Conservation (phyloP, 73 alveolate genomes). For the Breviolum minutum region DNA sequence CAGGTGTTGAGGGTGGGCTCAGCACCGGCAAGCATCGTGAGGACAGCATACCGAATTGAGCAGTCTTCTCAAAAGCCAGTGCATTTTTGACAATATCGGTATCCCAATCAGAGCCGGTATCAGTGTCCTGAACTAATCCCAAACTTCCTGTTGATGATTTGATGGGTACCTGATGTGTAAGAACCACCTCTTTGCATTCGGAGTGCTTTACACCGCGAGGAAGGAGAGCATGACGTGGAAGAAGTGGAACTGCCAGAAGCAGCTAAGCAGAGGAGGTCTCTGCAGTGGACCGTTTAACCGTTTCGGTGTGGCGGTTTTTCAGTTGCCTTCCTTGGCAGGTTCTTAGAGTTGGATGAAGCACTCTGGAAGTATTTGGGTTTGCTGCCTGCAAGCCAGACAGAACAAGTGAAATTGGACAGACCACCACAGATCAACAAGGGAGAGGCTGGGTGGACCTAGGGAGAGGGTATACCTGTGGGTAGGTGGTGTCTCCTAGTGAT, state of each 20-base stretch:
- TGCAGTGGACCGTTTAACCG: neutral
- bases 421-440: conserved; percentile 93
- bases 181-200: no score
- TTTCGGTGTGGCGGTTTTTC: neutral
- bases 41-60: neutral
- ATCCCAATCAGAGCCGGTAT: no score
- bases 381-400: conserved; percentile 32
- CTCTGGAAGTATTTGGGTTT: conserved; percentile 89
- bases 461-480: neutral
- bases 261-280: conserved; percentile 72
- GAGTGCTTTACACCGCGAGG: neutral
- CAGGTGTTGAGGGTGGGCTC: conserved; percentile 91
- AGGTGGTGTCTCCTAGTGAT: no score
- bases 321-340: conserved; percentile 25
- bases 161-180: no score
- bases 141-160: no score
- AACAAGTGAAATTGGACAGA: conserved; percentile 71
- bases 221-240: conserved; percentile 57
- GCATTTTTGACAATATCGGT: no score
- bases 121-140: no score
- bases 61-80: no score
- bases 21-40: conserved; percentile 95
- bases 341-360: conserved; percentile 85
- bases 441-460: neutral
- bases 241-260: conserved; percentile 85